Base-by-base conservation (phyloP, 2,329 filamentous ascomycete species). In the Fusarium illudens region DNA sequence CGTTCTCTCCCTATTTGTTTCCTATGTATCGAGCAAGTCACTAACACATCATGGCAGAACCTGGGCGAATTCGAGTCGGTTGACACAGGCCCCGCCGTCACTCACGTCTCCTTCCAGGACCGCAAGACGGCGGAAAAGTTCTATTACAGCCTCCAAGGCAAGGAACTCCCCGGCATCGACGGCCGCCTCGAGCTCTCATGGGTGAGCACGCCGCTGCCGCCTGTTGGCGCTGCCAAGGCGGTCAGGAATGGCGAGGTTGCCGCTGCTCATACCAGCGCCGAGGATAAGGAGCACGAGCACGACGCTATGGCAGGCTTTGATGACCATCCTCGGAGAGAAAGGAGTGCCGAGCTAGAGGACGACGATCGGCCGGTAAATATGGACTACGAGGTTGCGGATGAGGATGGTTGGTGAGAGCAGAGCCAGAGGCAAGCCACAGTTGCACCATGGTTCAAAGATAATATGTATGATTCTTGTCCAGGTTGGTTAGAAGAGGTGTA, bases 121-220 rank as follows among this genome's bases (percentile, higher is more conserved):
- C 87, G 89, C 60, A 87, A 87, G 74, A 90, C 90, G 13, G 92
- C 91, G 4, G 92, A 95, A 75, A 89, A 85, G 67, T 90, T 91
- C 71, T 87, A 86, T 80, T 86, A 87, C 71, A 82, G 85, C 27
- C 79, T 88, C n/a, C 76, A 85, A 48, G 83, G 83, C 46, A 84
- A 84, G 42, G 79, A 84, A 19, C 86, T 94, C 37, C 87, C 89
- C 0, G 86, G 88, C 7, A 79, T 92, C 11, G 79, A 84, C 2
- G 89, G 86, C 39, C 86, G 85, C 46, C 82, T 93, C 12, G 89
- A 92, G 57, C 76, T 92, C 36, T 77, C 85, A 1, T 95, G 92
- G 92, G 83, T 83, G 22, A 80, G 71, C 33, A 67, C 71, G 22
- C 67, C 77, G 12, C 64, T 75, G 6, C 66, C 72, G 0, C 72